Evolutionary conservation across 2,329 filamentous ascomycete species (phyloP).

Genomic region (Hypoxylon sp.): DNA sequence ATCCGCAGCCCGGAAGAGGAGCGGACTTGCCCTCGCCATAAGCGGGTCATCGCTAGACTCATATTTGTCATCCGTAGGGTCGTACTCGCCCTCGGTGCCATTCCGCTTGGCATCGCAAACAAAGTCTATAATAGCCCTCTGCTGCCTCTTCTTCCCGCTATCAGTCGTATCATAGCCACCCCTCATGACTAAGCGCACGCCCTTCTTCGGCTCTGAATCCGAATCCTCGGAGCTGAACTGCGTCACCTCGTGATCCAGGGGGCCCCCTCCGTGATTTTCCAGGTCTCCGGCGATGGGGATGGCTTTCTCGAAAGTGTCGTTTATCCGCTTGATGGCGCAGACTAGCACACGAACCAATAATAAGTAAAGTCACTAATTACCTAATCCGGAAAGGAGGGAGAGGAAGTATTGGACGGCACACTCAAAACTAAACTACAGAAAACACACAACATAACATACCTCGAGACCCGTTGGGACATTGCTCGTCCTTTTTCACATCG

Average conservation of each 20-base stretch:
- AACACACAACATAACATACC: conserved; percentile 63
- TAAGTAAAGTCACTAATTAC: conserved; percentile 10
- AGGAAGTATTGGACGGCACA: too few relatives aligned
- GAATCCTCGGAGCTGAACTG: conserved; percentile 76
- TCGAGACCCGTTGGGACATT: conserved; percentile 79
- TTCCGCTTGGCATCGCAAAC: conserved; percentile 81
- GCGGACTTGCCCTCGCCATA: conserved; percentile 49
- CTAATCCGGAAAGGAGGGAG: conserved; percentile 8
- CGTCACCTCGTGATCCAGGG: conserved; percentile 76
- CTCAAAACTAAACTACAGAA: too few relatives aligned
- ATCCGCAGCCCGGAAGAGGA: conserved; percentile 52
- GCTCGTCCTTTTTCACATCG: conserved; percentile 67
- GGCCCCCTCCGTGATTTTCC: conserved; percentile 67
- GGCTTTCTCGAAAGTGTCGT: conserved; percentile 68
- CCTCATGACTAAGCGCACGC: conserved; percentile 77
- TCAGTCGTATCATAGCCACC: conserved; percentile 70
- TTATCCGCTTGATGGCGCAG: conserved; percentile 78
- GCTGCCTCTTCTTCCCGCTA: conserved; percentile 70
- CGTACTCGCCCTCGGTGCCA: conserved; percentile 80
- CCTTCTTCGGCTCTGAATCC: conserved; percentile 75
- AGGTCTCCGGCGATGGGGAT: conserved; percentile 84
- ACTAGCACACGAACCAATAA: conserved; percentile 63
- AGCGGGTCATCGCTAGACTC: conserved; percentile 51
- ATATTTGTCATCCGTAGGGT: conserved; percentile 71
- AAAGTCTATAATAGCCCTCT: conserved; percentile 88